These are phyloP conservation scores for Coelastrella sp. DNA, from an alignment of 139 green algal species.

Conservation along the genomic window DNA sequence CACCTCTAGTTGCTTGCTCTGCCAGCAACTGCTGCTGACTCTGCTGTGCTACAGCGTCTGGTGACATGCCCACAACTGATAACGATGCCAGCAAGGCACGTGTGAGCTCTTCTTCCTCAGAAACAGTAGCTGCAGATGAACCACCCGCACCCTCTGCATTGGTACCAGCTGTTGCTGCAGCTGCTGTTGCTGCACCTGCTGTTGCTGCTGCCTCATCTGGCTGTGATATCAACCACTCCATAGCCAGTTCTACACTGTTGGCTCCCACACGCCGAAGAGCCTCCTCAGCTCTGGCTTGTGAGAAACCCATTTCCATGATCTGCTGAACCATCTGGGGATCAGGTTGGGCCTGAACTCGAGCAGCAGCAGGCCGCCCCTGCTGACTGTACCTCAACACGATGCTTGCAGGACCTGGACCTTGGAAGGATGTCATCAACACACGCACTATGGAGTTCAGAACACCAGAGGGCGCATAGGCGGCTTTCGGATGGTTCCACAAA, in stretches of 20 bases:
- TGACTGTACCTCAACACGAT: conserved; percentile 18
- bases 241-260: conserved; percentile 90
- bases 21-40: neutral
- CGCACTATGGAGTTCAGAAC: conserved; percentile 62
- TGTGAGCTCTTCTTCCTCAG: conserved; percentile 59
- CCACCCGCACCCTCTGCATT: too few relatives aligned
- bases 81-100: conserved; percentile 68
- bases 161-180: neutral
- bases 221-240: conserved; percentile 95
- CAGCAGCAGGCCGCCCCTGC: neutral
- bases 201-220: conserved; percentile 66
- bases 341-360: conserved; percentile 22
- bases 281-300: conserved; percentile 71
- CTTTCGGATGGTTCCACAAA: conserved; percentile 74
- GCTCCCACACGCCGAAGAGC: conserved; percentile 80
- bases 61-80: conserved; percentile 32
- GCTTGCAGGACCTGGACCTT: conserved; percentile 51
- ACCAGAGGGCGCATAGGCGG: conserved; percentile 49
- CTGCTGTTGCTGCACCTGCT: conserved; percentile 15
- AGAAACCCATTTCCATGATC: conserved; percentile 95
- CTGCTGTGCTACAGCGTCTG: conserved; percentile 42
- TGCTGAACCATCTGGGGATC: conserved; percentile 69
- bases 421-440: conserved; percentile 70
- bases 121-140: neutral
- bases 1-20: too few relatives aligned